Percentiles rank a stretch among this genome's conserved stretches.
These are phyloP conservation scores for Phlegmacium glaucopus DNA, from an alignment of 768 basidiomycete species.

Conservation along the genomic window DNA sequence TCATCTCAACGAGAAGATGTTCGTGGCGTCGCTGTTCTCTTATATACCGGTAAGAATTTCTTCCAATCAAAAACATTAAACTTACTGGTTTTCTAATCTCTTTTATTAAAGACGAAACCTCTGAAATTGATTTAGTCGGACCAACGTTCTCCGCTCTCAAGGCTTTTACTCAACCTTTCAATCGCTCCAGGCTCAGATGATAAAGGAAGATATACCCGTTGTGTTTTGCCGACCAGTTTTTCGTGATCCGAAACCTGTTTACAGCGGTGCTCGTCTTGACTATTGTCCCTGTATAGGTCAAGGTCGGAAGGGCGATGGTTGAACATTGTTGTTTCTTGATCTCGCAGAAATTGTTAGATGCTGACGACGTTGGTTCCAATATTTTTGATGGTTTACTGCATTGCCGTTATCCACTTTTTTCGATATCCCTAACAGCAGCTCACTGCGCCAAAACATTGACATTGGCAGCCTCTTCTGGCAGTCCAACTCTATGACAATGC, in stretches of 20 bases:
- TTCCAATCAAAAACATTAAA: not conserved
- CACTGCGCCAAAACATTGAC: conserved; percentile 89
- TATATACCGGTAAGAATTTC: conserved; percentile 64
- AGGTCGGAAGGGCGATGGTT: conserved; percentile 68
- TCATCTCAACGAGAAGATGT: conserved; percentile 67
- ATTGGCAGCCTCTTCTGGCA: conserved; percentile 64
- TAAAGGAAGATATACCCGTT: conserved; percentile 57
- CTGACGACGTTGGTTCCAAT: conserved; percentile 52
- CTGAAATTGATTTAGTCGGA: conserved; percentile 74
- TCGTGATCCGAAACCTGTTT: conserved; percentile 54
- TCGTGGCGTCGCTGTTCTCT: conserved; percentile 70
- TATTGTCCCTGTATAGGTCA: conserved; percentile 60
- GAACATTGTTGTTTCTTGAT: conserved; percentile 87
- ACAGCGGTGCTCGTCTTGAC: conserved; percentile 85
- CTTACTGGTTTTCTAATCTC: conserved; percentile 53
- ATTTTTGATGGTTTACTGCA: not conserved
- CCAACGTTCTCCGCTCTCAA: conserved; percentile 82
- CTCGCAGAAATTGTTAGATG: conserved; percentile 71
- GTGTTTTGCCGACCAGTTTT: conserved; percentile 17
- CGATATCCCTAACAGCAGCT: conserved; percentile 79
- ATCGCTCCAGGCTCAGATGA: conserved; percentile 36
- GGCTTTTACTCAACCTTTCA: conserved; percentile 57
- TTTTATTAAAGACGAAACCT: conserved; percentile 85
- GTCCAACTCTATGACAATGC: conserved; percentile 66
- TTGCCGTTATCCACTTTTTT: not conserved